Evolutionary conservation across 1,284 basidiomycete species (phyloP), one percentile per base, ranked within the genome.

Genomic region (Trametes versicolor): DNA sequence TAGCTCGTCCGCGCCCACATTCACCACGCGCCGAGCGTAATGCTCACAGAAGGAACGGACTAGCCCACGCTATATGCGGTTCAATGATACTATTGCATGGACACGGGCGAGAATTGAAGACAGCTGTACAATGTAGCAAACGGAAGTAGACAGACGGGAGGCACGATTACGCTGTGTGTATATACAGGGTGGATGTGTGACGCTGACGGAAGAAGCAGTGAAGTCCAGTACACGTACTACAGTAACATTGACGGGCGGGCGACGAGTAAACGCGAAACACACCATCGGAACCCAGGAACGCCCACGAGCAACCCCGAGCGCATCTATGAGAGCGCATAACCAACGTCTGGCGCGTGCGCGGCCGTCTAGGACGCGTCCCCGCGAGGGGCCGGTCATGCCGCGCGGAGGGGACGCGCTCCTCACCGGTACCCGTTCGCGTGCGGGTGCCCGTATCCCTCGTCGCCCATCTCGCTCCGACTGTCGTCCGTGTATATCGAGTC

Each of bases 401-500:
- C 60, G 54, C 58, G 61, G 43, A 60, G 62, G 64, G 66, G 69
- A 63, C 64, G 70, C 64, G 70, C 53, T 59, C 64, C 55, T 41
- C 65, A 32, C 55, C 64, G 59, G 53, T 63, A 60, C 25, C 59
- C 68, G 34, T 65, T 70, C n/a, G 49, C 9, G 21, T 56, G 68
- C 37, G 48, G 34, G 58, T 63, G 51, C 21, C 19, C 21, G 39
- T 34, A 34, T 7, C 29, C 48, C n/a, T 64, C 68, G 19, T 69
- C 65, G 5, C 62, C 68, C 21, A 64, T 41, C 41, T 71, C 72
- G 36, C 70, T 71, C 32, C 65, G 61, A 27, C 65, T 69, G 41
- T 75, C 75, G 32, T 77, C 67, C 27, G 72, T 71, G 54, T 71
- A 72, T 36, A 72, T 69, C 10, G 74, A 75, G 59, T 75, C 75